Conservation (phyloP, 1,284 basidiomycete genomes). For the Ustilago nuda region DNA sequence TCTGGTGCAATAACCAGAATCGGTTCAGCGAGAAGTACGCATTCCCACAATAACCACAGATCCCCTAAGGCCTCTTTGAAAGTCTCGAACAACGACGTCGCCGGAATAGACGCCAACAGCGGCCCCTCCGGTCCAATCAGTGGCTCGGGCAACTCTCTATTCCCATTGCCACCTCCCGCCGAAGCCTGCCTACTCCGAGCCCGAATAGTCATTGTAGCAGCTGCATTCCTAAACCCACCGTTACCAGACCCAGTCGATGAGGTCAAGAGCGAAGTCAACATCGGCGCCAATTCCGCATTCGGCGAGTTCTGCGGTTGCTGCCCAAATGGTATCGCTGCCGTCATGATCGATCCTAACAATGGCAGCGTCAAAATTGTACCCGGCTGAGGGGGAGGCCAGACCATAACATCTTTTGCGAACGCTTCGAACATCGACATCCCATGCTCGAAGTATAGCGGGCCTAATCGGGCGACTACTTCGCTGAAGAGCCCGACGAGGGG, state of each 20-base stretch:
- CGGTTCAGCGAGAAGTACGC: slow-evolving; percentile 80
- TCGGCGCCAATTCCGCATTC: slow-evolving; percentile 36
- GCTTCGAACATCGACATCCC: slow-evolving; percentile 65
- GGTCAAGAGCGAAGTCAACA: slow-evolving; percentile 6
- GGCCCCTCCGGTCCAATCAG: slow-evolving; percentile 44
- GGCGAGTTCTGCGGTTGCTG: slow-evolving; percentile 59
- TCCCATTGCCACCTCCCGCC: slow-evolving; percentile 1
- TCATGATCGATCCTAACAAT: slow-evolving; percentile 53
- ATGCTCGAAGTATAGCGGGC: slow-evolving; percentile 70
- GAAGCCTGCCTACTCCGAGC: slow-evolving; percentile 24
- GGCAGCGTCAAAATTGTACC: slow-evolving; percentile 60
- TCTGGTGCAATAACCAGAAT: slow-evolving; percentile 86
- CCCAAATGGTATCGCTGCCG: slow-evolving; percentile 59
- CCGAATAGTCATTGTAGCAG: slow-evolving; percentile 44
- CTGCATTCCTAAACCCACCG: slow-evolving; percentile 26
- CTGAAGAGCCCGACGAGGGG: slow-evolving; percentile 86
- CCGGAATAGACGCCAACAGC: slow-evolving; percentile 78
- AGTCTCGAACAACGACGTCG: slow-evolving; percentile 71
- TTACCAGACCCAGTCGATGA: slow-evolving; percentile 1
- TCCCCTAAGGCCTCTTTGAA: slow-evolving; percentile 74
- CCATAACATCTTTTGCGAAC: slow-evolving; percentile 55
- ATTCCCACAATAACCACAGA: slow-evolving; percentile 79
- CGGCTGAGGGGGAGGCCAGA: slow-evolving; percentile 59
- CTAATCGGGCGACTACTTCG: slow-evolving; percentile 77
- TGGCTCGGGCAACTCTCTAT: slow-evolving; percentile 38